A percentile compares a stretch with the other conserved stretches of the same genome.
These are phyloP conservation scores for Pistacia vera DNA, from an alignment of 345 rosid genomes.

Conservation along the genomic window DNA sequence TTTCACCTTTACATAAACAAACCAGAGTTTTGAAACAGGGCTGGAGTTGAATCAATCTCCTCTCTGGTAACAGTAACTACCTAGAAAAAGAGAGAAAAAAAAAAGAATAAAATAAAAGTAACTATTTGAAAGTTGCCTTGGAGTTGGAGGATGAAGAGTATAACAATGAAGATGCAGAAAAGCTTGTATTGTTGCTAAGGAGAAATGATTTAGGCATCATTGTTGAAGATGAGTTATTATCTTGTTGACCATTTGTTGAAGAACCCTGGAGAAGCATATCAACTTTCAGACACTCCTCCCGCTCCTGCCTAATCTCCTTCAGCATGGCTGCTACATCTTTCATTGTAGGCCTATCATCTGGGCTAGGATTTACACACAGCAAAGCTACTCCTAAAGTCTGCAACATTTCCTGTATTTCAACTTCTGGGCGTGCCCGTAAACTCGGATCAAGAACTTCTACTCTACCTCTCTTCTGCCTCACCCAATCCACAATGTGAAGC, in stretches of 20 bases:
- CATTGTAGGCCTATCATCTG: slow-evolving; percentile 72
- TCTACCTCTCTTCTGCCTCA: slow-evolving; percentile 47
- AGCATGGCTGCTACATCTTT: slow-evolving; percentile 77
- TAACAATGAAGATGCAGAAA: slow-evolving; percentile 60
- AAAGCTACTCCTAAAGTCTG: slow-evolving; percentile 71
- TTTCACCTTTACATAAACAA: not conserved
- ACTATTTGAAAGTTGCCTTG: slow-evolving; percentile 40
- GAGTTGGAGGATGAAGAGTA: slow-evolving; percentile 52
- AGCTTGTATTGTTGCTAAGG: slow-evolving; percentile 56
- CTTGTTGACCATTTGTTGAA: slow-evolving; percentile 27
- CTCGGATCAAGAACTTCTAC: slow-evolving; percentile 47
- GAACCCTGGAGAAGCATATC: slow-evolving; percentile 27
- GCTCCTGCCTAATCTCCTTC: slow-evolving; percentile 60
- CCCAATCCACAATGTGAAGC: slow-evolving; percentile 79
- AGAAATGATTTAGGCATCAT: slow-evolving; percentile 26
- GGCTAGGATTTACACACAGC: slow-evolving; percentile 59
- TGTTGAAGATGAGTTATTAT: slow-evolving; percentile 25
- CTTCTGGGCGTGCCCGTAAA: slow-evolving; percentile 46
- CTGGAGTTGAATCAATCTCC: not conserved
- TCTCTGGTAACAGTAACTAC: not conserved
- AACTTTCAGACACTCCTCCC: slow-evolving; percentile 52
- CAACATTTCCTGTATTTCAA: slow-evolving; percentile 64
- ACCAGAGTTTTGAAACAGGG: slow-evolving; percentile 15
- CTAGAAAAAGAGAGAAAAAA: not conserved
- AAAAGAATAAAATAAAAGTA: not conserved